Evolutionary conservation across 2,329 filamentous ascomycete species (phyloP), one percentile per base, ranked within the genome.

Genomic region (Xylariaceae sp.): DNA sequence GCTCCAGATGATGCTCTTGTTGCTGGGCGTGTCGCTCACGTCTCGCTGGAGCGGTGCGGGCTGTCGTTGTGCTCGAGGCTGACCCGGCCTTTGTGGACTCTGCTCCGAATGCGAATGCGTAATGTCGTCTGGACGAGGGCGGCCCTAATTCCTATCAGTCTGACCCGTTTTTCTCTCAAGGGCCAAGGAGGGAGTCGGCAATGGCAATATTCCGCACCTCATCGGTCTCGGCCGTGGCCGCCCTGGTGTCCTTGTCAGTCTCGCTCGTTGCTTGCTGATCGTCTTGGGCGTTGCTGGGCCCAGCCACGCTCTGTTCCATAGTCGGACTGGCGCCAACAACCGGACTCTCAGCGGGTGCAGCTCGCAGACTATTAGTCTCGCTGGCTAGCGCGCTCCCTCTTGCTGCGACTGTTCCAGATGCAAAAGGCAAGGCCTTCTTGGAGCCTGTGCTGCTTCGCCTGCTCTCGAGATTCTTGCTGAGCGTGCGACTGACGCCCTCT

Each of bases 391-490:
- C 77, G 49, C 76, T 82, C 47, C 76, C 78, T 64, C 78, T 79
- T 34, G 74, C 71, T 36, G 63, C 59, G 9, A 51, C 60, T n/a
- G 71, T 67, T 13, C 71, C 70, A 11, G 74, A 69, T 36, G 74
- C 72, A 58, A 83, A 78, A 1, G 81, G 82, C 10, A 84, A 69
- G 34, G 88, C 87, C 67, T 90, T 92, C 71, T 88, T 92, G 52
- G 89, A 95, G 48, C 82, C 87, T 13, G 88, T 89, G 70, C 92
- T 97, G 67, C 90, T 96, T 41, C 93, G 87, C 47, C 93, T 85
- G 71, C 89, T 96, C 69, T 97, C 92, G 22, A 97, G 81, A 68
- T 90, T 96, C 73, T 90, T 95, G 53, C 87, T 92, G 13, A 92
- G 74, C 6, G 87, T 90, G 71, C 87, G 88, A 63, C 87, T 89